Percentiles rank a stretch among this genome's conserved stretches.
Evolutionary conservation across 1,284 basidiomycete genomes (phyloP).

Genomic region (Athelia psychrophila): DNA sequence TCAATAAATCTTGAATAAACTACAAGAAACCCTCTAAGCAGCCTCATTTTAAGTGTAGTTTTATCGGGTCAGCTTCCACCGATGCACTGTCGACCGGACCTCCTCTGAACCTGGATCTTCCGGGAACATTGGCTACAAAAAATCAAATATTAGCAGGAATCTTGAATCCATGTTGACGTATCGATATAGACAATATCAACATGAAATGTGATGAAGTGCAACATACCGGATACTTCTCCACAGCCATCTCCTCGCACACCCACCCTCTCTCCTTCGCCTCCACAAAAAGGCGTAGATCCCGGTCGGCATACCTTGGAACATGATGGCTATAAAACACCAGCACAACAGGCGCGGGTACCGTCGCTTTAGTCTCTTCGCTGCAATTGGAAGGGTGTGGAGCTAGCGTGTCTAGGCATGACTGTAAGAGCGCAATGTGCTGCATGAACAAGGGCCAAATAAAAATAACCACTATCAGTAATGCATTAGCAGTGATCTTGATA

Average conservation of each 20-base stretch:
- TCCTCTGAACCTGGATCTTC: slow-evolving; percentile 79
- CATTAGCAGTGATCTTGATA: not conserved
- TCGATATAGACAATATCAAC: not conserved
- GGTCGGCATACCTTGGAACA: slow-evolving; percentile 79
- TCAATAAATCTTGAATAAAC: too few species aligned
- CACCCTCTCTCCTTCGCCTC: slow-evolving; percentile 71
- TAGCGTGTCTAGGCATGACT: slow-evolving; percentile 62
- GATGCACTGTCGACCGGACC: slow-evolving; percentile 73
- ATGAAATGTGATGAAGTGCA: too few species aligned
- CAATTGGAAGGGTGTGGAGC: slow-evolving; percentile 8
- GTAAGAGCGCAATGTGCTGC: slow-evolving; percentile 82
- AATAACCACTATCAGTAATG: slow-evolving; percentile 1
- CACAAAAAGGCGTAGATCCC: slow-evolving; percentile 83
- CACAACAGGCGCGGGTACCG: slow-evolving; percentile 45
- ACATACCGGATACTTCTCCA: slow-evolving; percentile 61
- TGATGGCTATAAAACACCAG: slow-evolving; percentile 95
- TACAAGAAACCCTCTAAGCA: too few species aligned
- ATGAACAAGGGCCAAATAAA: slow-evolving; percentile 3
- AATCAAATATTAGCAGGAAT: not conserved
- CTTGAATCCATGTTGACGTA: not conserved
- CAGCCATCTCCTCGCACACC: slow-evolving; percentile 72
- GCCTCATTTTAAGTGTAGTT: too few species aligned
- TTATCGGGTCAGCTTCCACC: slow-evolving; percentile 57
- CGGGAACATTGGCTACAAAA: slow-evolving; percentile 77
- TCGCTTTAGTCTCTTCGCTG: not conserved